These are phyloP conservation scores for Borealophlyctis nickersoniae DNA, from an alignment of 192 early-diverging fungal genomes.

Conservation along the genomic window DNA sequence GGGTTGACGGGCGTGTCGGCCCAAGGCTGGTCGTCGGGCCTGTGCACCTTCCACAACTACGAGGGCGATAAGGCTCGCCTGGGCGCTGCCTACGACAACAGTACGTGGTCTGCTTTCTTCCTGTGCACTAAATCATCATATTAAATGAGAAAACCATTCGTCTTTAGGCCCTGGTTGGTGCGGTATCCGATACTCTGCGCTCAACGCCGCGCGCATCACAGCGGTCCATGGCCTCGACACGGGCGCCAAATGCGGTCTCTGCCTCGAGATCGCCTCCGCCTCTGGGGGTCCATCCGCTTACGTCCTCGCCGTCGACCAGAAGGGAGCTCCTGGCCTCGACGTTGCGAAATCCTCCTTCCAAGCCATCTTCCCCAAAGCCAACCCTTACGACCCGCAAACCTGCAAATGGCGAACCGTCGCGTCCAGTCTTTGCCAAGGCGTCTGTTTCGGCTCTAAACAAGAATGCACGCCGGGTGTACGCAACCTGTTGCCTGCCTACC, in stretches of 20 bases:
- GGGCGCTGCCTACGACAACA: conserved; percentile 9
- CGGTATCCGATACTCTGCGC: conserved; percentile 15
- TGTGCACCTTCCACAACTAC: conserved; percentile 13
- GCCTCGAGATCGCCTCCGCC: conserved; percentile 5
- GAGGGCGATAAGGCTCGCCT: conserved; percentile 6
- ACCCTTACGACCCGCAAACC: conserved; percentile 6
- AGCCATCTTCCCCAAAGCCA: conserved; percentile 12
- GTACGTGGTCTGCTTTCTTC: background rate
- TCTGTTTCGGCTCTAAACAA: conserved; percentile 8
- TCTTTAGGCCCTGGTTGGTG: conserved; percentile 15
- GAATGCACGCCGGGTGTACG: conserved; percentile 17
- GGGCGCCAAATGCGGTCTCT: conserved; percentile 4
- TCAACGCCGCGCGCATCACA: conserved; percentile 16
- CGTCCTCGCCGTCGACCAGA: conserved; percentile 18
- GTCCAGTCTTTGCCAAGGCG: conserved; percentile 1
- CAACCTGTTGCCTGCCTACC: conserved; percentile 14
- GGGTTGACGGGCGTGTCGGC: background rate
- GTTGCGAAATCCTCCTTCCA: conserved; percentile 14
- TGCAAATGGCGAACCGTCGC: conserved; percentile 16
- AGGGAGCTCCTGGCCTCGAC: conserved; percentile 17
- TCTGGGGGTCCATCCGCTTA: conserved; percentile 12
- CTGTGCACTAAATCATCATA: too few relatives aligned
- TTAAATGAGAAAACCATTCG: background rate
- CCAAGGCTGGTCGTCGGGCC: conserved; percentile 9
- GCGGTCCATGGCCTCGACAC: conserved; percentile 6